Evolutionary conservation across 768 basidiomycete genomes (phyloP).

Genomic region (Amanita brunnescens): DNA sequence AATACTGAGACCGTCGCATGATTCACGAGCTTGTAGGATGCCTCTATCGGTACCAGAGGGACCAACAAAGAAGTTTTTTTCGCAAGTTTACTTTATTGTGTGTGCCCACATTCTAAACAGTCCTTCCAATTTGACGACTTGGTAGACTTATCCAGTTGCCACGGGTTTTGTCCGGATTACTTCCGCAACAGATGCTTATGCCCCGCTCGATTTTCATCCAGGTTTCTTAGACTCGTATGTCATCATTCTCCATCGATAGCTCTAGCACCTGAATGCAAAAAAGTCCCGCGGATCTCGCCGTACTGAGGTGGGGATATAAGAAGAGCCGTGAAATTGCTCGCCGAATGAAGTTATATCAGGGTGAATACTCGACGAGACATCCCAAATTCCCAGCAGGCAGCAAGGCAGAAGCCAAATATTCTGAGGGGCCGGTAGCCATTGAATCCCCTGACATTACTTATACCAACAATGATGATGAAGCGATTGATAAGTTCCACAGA

Average conservation of each 20-base stretch:
- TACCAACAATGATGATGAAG: slow-evolving; percentile 30
- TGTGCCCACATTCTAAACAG: too few relatives aligned
- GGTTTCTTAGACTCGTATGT: slow-evolving; percentile 38
- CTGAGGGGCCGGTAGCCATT: slow-evolving; percentile 23
- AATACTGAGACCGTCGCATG: slow-evolving; percentile 1
- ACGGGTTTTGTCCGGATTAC: slow-evolving; percentile 41
- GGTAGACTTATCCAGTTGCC: slow-evolving; percentile 37
- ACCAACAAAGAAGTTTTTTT: slow-evolving; percentile 15
- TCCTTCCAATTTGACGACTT: not conserved
- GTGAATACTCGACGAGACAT: slow-evolving; percentile 26
- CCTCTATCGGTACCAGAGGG: slow-evolving; percentile 12
- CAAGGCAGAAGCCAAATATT: slow-evolving; percentile 17
- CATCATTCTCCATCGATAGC: not conserved
- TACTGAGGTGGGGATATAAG: slow-evolving; percentile 48
- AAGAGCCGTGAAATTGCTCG: slow-evolving; percentile 43
- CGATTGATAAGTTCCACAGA: slow-evolving; percentile 31
- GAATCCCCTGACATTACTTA: slow-evolving; percentile 32
- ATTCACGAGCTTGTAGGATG: slow-evolving; percentile 7
- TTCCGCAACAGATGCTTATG: slow-evolving; percentile 30
- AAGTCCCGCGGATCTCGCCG: slow-evolving; percentile 36
- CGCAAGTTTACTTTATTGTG: not conserved
- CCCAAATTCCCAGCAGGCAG: slow-evolving; percentile 29
- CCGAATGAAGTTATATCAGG: slow-evolving; percentile 39
- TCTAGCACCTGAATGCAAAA: not conserved
- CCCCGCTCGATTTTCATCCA: slow-evolving; percentile 35